Evolutionary conservation across 2,329 filamentous ascomycete species (phyloP), one percentile per base, ranked within the genome.

Genomic region (Beauveria caledonica): DNA sequence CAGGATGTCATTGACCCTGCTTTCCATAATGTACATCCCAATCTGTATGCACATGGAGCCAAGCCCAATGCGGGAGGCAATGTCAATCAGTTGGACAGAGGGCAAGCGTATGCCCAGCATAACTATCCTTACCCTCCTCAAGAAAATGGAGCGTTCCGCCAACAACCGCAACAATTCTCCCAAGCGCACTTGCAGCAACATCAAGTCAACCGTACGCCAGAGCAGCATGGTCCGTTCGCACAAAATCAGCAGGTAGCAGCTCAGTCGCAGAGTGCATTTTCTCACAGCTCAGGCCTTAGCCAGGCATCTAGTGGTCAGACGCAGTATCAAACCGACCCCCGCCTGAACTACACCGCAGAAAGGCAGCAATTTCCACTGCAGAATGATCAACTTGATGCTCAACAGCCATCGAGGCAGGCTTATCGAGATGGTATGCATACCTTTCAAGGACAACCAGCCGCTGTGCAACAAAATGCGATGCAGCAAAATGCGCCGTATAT

Each of bases 1-100:
- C 69, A 72, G 62, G 73, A 76, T 61, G 69, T 71, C 50, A 67
- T 76, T 45, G 70, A 77, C 60, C 68, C 74, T 45, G 67, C 70
- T 33, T 75, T 76, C 52, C 65, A 67, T 65, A 70, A 71, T 60
- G 68, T 76, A 10, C 71, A 74, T 44, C 66, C 73, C 15, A 73
- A 74, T 40, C 58, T 76, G 25, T 77, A 75, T 58, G 65, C 64
- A 10, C 73, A 76, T 52, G 73, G 72, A 56, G 60, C 62, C 29
- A 75, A 74, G 63, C 62, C 71, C 53, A 66, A 69, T 46, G 64
- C 73, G 6, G 66, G 63, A 19, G 65, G 64, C 48, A 62, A 66
- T 25, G 67, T 73, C 52, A 63, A 65, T 61, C 68, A 70, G 25
- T 58, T 76, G 58, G 67, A 66, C 40, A 71, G 71, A 70, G 60